Evolutionary conservation across 176 grass and related monocot species (phyloP).

Genomic region (Rhynchospora breviuscula): DNA sequence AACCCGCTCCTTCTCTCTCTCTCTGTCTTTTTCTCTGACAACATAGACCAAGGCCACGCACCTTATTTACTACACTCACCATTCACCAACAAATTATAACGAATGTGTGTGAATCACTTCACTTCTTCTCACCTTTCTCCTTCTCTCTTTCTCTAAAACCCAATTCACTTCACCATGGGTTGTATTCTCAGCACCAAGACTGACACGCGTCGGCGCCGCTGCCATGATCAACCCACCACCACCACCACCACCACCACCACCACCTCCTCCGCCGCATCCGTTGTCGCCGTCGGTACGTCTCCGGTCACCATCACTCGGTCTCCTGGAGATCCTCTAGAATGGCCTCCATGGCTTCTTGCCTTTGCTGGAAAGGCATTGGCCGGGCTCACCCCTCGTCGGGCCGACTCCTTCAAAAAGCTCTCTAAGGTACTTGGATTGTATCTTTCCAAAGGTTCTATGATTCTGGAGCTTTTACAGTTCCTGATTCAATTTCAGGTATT

Average conservation of each 20-base stretch:
- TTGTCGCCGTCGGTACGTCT: not conserved
- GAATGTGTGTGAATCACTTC: not conserved
- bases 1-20: not conserved
- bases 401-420: slow-evolving; percentile 46
- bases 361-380: slow-evolving; percentile 38
- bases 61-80: not conserved
- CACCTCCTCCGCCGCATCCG: not conserved
- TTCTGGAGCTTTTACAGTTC: not conserved
- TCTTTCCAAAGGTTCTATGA: not conserved
- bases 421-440: slow-evolving; percentile 27
- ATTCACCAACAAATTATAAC: not conserved
- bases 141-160: not conserved
- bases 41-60: not conserved
- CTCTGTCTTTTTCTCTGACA: not conserved
- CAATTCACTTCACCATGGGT: slow-evolving; percentile 1
- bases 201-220: not conserved
- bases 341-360: slow-evolving; percentile 43
- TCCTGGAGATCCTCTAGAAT: slow-evolving; percentile 18
- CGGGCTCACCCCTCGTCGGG: slow-evolving; percentile 36
- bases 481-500: not conserved
- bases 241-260: not conserved
- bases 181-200: slow-evolving; percentile 20
- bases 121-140: not conserved
- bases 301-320: not conserved
- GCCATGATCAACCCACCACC: not conserved